A percentile compares a stretch with the other conserved stretches of the same genome.
phyloP scores from a whole-genome alignment of 345 rosid species.

The Chamaenerion angustifolium region DNA sequence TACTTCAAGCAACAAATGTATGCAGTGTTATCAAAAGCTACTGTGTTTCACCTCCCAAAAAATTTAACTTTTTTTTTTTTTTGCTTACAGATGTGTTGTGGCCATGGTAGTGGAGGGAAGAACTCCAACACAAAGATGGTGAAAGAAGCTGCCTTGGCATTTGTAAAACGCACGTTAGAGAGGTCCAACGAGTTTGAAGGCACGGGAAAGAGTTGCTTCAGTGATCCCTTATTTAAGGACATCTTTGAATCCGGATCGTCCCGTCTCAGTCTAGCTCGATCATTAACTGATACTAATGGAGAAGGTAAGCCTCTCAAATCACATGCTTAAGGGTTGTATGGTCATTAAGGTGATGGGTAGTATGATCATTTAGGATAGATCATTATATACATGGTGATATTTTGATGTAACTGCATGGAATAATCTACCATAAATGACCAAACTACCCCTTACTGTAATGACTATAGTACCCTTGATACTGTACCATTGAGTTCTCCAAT shows the following conservation, averaged over 20 bases:
- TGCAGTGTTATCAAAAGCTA: not conserved
- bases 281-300: not conserved
- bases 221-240: conserved; percentile 55
- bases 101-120: conserved; percentile 65
- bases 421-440: too few species aligned
- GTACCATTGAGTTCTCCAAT: too few species aligned
- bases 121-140: conserved; percentile 64
- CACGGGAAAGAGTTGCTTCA: conserved; percentile 74
- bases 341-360: too few species aligned
- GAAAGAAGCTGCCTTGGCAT: conserved; percentile 72
- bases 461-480: too few species aligned
- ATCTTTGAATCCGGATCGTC: conserved; percentile 40
- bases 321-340: too few species aligned
- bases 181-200: conserved; percentile 62
- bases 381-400: too few species aligned
- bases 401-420: too few species aligned
- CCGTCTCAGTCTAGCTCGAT: conserved; percentile 17
- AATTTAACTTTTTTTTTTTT: not conserved
- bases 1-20: not conserved
- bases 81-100: conserved; percentile 47
- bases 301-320: not conserved
- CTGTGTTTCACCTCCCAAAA: too few species aligned
- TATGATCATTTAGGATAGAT: too few species aligned
- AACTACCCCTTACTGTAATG: too few species aligned
- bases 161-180: conserved; percentile 62